phyloP scores from a whole-genome alignment of 305 asterid genomes.

The Fraxinus baroniana region DNA sequence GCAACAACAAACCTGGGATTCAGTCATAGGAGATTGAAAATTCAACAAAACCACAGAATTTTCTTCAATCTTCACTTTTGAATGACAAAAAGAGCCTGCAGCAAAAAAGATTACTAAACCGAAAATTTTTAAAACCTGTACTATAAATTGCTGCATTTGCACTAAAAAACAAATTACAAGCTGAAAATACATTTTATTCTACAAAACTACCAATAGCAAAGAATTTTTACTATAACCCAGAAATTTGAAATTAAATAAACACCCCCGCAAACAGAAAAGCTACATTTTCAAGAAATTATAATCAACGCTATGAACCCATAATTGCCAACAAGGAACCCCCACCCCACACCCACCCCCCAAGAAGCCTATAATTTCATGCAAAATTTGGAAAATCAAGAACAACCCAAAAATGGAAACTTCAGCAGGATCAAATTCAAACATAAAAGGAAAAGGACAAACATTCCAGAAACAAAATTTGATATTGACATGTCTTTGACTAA shows the following conservation, averaged over 20 bases:
- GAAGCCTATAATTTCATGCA: constrained; percentile 16
- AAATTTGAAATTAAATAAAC: constrained; percentile 6
- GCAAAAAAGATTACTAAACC: background rate
- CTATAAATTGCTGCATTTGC: background rate
- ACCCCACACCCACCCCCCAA: background rate
- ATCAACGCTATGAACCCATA: background rate
- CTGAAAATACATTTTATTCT: background rate
- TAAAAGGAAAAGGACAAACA: background rate
- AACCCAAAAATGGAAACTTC: background rate
- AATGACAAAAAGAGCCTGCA: constrained; percentile 25
- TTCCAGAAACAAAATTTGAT: background rate
- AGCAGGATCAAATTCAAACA: background rate
- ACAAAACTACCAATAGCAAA: constrained; percentile 6
- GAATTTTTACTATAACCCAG: background rate
- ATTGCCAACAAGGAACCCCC: background rate
- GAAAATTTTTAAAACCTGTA: background rate
- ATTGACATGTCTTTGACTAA: background rate
- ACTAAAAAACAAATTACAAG: background rate
- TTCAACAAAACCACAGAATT: background rate
- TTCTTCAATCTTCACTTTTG: constrained; percentile 11
- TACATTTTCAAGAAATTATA: background rate
- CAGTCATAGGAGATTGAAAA: constrained; percentile 26
- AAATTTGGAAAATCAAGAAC: constrained; percentile 18
- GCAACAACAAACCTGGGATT: constrained; percentile 28
- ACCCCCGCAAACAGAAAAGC: background rate